These are phyloP conservation scores for Xylaria nigripes DNA, from an alignment of 495 filamentous ascomycete species.

Conservation along the genomic window DNA sequence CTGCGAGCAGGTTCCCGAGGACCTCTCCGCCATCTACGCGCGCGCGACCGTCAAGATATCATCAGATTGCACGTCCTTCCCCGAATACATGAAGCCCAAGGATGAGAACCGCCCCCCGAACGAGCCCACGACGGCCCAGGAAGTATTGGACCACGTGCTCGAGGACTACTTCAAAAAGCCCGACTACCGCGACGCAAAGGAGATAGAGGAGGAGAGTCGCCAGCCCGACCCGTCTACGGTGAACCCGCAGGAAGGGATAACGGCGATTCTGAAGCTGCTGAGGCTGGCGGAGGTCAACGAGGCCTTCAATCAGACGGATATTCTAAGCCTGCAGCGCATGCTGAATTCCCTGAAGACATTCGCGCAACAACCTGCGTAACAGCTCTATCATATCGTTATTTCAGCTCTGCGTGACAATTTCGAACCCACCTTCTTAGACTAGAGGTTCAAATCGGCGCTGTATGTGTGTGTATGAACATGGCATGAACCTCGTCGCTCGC, in stretches of 20 bases:
- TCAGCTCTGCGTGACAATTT: too few species aligned
- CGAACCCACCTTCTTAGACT: too few species aligned
- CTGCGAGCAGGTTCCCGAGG: neutral
- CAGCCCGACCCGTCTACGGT: neutral
- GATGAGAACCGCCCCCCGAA: neutral
- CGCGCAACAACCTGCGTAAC: neutral
- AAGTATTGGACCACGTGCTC: neutral
- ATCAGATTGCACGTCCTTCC: neutral
- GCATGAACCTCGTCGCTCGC: too few species aligned
- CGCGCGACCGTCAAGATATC: neutral
- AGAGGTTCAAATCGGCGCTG: too few species aligned
- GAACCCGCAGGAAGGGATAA: neutral
- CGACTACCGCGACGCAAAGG: neutral
- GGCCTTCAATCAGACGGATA: neutral
- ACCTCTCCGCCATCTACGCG: neutral
- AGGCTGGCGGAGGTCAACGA: neutral
- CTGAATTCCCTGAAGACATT: neutral
- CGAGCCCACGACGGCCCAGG: neutral
- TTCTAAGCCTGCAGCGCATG: neutral
- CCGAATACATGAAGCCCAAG: neutral
- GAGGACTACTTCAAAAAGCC: neutral
- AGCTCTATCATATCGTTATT: neutral
- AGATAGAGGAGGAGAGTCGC: neutral
- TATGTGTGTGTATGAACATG: too few species aligned
- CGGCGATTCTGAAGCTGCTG: neutral